These are phyloP conservation scores for Alloascoidea africana DNA, from an alignment of 805 yeast genomes.

Conservation along the genomic window DNA sequence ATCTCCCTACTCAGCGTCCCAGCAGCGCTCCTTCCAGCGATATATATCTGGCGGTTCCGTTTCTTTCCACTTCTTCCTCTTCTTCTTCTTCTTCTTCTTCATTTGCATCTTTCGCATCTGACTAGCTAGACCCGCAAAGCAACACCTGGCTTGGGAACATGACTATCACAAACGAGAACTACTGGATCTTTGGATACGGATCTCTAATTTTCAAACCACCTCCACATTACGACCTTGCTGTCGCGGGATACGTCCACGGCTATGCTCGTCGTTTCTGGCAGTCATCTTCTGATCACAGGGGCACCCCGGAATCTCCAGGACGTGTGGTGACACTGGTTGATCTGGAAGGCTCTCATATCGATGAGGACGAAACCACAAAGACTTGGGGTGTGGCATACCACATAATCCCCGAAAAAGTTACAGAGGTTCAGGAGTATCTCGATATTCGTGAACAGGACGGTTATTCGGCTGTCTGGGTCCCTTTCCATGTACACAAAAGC, in stretches of 20 bases:
- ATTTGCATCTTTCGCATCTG: too few relatives aligned
- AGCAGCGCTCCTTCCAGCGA: too few relatives aligned
- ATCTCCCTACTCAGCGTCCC: too few relatives aligned
- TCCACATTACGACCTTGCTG: constrained; percentile 41
- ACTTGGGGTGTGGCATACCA: constrained; percentile 81
- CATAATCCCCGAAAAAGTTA: constrained; percentile 48
- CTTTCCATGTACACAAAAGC: constrained; percentile 30
- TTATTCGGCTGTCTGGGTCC: constrained; percentile 53
- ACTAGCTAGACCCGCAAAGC: too few relatives aligned
- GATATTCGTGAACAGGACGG: constrained; percentile 87
- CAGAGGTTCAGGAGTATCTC: constrained; percentile 48
- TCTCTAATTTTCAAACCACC: constrained; percentile 86
- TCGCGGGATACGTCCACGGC: constrained; percentile 66
- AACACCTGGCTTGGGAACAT: too few relatives aligned
- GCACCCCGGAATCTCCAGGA: constrained; percentile 78
- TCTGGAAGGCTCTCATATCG: constrained; percentile 21
- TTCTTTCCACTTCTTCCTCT: too few relatives aligned
- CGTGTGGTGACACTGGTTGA: constrained; percentile 75
- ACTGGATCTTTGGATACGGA: constrained; percentile 85
- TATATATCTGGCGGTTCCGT: too few relatives aligned
- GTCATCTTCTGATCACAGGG: constrained; percentile 78
- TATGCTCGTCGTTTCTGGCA: constrained; percentile 85
- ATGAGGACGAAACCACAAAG: constrained; percentile 25
- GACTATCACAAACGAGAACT: constrained; percentile 4
- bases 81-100: too few relatives aligned